A percentile compares a stretch with the other conserved stretches of the same genome.
Conservation (phyloP, 1,284 basidiomycete genomes). For the Ganoderma leucocontextum region DNA sequence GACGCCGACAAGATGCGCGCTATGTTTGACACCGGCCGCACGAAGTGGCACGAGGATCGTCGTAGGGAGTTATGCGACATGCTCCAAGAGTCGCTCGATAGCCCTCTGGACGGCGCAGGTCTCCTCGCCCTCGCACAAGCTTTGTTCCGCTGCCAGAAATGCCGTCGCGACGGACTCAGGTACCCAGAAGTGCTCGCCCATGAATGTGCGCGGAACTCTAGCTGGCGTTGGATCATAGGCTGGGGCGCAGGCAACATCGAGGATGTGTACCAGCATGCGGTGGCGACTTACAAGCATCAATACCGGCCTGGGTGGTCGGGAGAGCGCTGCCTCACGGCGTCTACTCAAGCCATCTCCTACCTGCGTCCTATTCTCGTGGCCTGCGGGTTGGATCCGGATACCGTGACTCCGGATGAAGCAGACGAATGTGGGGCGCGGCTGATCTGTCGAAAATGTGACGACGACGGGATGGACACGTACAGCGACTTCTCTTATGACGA, state of each 20-base stretch:
- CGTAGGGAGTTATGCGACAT: background rate
- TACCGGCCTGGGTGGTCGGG: background rate
- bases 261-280: background rate
- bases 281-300: background rate
- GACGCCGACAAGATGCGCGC: background rate
- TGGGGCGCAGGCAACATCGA: background rate
- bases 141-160: background rate
- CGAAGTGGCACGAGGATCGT: background rate
- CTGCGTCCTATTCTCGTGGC: background rate
- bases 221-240: background rate
- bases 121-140: background rate
- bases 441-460: slow-evolving; percentile 7
- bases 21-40: background rate
- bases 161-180: background rate
- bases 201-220: background rate
- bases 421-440: background rate
- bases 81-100: background rate
- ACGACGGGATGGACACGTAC: background rate
- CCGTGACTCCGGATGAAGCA: background rate
- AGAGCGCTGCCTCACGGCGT: background rate
- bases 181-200: background rate
- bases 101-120: background rate
- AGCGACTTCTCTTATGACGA: slow-evolving; percentile 1
- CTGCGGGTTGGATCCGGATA: background rate
- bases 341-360: background rate